These are phyloP conservation scores for Phytophthora europaea DNA, from an alignment of 352 stramenopile genomes.

Conservation along the genomic window DNA sequence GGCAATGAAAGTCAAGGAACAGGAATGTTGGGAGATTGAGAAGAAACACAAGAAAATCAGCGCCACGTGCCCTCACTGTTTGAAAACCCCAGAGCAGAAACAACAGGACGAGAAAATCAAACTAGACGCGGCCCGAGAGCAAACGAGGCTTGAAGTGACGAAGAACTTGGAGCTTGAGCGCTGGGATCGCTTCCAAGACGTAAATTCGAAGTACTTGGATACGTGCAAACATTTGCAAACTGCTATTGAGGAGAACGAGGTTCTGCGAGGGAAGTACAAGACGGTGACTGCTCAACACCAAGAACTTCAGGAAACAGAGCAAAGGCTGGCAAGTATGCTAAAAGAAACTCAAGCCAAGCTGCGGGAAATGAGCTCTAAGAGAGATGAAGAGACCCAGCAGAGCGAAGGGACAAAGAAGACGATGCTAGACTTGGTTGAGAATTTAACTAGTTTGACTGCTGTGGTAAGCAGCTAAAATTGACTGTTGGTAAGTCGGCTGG, in stretches of 20 bases:
- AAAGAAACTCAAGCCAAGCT: conserved; percentile 35
- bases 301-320: conserved; percentile 38
- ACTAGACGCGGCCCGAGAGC: conserved; percentile 57
- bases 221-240: conserved; percentile 54
- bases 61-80: conserved; percentile 53
- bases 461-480: conserved; percentile 40
- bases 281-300: conserved; percentile 42
- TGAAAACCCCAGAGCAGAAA: conserved; percentile 68
- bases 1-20: conserved; percentile 58
- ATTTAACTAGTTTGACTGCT: conserved; percentile 68
- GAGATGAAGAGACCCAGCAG: conserved; percentile 47
- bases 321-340: conserved; percentile 33
- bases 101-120: conserved; percentile 51
- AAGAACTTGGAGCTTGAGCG: conserved; percentile 73
- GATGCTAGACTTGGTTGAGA: conserved; percentile 76
- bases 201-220: conserved; percentile 79
- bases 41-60: conserved; percentile 65
- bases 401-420: conserved; percentile 64
- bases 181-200: conserved; percentile 74
- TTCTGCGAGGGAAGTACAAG: conserved; percentile 44
- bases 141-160: conserved; percentile 55
- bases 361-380: conserved; percentile 25
- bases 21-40: conserved; percentile 70
- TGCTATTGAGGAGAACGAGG: conserved; percentile 36
- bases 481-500: background rate